A percentile compares a stretch with the other conserved stretches of the same genome.
Evolutionary conservation across 1,139 yeast species (phyloP).

Genomic region (Eremothecium sinecaudum): DNA sequence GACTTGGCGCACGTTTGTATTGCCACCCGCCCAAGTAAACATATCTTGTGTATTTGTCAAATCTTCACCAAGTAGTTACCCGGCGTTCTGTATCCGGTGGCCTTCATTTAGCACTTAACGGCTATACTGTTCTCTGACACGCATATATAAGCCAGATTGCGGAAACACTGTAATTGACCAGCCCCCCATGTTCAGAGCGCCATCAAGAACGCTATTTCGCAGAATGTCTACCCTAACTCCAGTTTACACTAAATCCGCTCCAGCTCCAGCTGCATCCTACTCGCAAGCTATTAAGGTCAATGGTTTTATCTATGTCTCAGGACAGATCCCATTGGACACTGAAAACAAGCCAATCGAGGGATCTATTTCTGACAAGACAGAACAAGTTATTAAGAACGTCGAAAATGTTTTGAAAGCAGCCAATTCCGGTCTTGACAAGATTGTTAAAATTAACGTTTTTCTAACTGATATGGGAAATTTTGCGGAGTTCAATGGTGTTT

Average conservation of each 20-base stretch:
- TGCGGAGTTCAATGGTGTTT: conserved; percentile 72
- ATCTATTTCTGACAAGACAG: conserved; percentile 70
- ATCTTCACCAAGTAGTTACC: too few relatives aligned
- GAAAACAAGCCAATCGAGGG: conserved; percentile 74
- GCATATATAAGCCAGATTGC: too few relatives aligned
- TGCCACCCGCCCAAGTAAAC: too few relatives aligned
- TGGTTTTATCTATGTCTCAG: conserved; percentile 83
- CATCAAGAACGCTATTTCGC: too few relatives aligned
- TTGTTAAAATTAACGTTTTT: conserved; percentile 80
- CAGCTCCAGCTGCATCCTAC: conserved; percentile 93
- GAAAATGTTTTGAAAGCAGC: conserved; percentile 69
- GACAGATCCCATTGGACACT: conserved; percentile 87
- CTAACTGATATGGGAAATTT: conserved; percentile 82
- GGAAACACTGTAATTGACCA: too few relatives aligned
- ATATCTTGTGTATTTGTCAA: too few relatives aligned
- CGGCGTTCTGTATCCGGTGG: too few relatives aligned
- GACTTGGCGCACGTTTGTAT: too few relatives aligned
- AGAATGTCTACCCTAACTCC: conserved; percentile 27
- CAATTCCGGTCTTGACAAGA: conserved; percentile 68
- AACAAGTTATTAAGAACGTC: conserved; percentile 73
- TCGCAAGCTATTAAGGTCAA: conserved; percentile 88
- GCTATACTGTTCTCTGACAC: too few relatives aligned
- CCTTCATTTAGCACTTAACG: too few relatives aligned
- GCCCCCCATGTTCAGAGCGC: too few relatives aligned
- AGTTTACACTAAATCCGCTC: conserved; percentile 60